These are phyloP conservation scores for Paramecium primaurelia DNA, from an alignment of 73 alveolate species.

Conservation along the genomic window DNA sequence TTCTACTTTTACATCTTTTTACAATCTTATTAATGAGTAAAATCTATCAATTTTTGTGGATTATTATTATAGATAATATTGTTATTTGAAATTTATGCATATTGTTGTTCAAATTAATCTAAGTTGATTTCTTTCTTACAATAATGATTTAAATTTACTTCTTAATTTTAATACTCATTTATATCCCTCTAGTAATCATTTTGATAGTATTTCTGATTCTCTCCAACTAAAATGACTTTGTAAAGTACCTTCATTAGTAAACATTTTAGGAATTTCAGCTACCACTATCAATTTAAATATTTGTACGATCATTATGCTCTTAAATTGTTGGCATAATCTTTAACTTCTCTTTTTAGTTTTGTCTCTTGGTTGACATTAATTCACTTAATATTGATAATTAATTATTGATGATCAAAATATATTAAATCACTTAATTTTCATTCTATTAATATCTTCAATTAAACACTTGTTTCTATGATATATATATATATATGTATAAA, in stretches of 20 bases:
- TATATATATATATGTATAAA: background rate
- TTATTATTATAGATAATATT: background rate
- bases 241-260: background rate
- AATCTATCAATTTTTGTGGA: background rate
- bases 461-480: too few species aligned
- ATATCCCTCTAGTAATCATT: background rate
- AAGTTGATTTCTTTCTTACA: background rate
- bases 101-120: background rate
- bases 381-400: background rate
- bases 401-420: background rate
- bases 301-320: background rate
- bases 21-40: background rate
- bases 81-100: background rate
- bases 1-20: background rate
- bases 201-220: background rate
- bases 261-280: background rate
- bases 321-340: background rate
- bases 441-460: background rate
- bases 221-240: background rate
- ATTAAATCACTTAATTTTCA: background rate
- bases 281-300: constrained; percentile 1
- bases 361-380: background rate
- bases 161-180: background rate
- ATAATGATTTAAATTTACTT: background rate
- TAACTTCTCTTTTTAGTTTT: background rate